Evolutionary conservation across 148 eudicot genomes (phyloP).

Genomic region (Fallopia convolvulus): DNA sequence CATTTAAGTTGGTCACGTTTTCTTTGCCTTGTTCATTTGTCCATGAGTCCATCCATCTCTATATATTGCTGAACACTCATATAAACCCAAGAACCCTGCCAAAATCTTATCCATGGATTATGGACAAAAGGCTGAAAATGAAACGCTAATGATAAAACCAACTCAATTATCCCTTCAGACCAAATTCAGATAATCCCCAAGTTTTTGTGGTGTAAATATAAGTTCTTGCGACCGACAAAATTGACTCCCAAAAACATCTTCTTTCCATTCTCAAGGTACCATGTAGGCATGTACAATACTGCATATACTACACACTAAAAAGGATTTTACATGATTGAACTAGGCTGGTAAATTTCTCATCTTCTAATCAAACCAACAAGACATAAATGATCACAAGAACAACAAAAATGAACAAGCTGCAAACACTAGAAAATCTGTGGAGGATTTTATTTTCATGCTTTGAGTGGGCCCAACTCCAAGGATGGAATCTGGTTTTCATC

Average conservation of each 20-base stretch:
- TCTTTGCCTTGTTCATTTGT: neutral
- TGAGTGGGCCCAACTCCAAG: constrained; percentile 13
- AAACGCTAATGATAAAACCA: neutral
- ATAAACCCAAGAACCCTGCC: neutral
- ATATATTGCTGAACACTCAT: neutral
- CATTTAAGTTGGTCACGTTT: neutral
- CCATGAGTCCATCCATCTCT: too few species aligned
- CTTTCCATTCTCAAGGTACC: neutral
- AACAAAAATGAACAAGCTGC: neutral
- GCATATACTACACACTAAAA: neutral
- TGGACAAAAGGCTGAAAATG: neutral
- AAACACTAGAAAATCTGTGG: neutral
- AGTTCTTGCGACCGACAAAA: neutral
- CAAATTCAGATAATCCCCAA: neutral
- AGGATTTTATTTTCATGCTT: neutral
- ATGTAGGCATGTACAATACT: neutral
- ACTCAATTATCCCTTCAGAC: neutral
- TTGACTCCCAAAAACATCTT: neutral
- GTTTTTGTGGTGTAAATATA: neutral
- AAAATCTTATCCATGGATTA: neutral
- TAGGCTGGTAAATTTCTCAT: neutral
- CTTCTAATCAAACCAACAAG: constrained; percentile 1
- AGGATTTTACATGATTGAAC: neutral
- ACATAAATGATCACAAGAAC: neutral
- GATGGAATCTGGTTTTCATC: constrained; percentile 17